phyloP scores from a whole-genome alignment of 2,329 filamentous ascomycete genomes.

The Fusarium burgessii region DNA sequence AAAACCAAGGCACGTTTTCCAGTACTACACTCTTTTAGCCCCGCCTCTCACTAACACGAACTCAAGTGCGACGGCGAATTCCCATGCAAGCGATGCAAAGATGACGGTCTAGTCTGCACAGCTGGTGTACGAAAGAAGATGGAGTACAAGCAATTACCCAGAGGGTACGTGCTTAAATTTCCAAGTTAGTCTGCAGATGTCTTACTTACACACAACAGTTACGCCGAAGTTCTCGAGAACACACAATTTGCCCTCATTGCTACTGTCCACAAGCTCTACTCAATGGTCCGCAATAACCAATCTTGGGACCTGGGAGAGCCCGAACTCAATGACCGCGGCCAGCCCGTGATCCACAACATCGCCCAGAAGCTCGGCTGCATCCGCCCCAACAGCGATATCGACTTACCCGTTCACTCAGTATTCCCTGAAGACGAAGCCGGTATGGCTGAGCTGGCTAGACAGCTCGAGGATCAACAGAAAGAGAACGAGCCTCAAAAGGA shows the following conservation, averaged over 20 bases:
- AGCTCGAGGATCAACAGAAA: constrained; percentile 62
- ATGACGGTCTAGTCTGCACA: constrained; percentile 73
- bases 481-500: constrained; percentile 53
- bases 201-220: constrained; percentile 56
- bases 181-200: neutral
- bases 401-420: constrained; percentile 67
- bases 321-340: constrained; percentile 71
- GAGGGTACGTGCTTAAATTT: constrained; percentile 61
- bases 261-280: constrained; percentile 74
- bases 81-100: constrained; percentile 74
- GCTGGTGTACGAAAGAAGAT: constrained; percentile 74
- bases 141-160: constrained; percentile 74
- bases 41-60: constrained; percentile 23
- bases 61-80: constrained; percentile 72
- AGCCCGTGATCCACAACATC: constrained; percentile 74
- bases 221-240: constrained; percentile 74
- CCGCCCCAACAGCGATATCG: constrained; percentile 70
- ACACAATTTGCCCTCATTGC: constrained; percentile 73
- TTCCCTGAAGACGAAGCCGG: constrained; percentile 73
- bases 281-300: constrained; percentile 70
- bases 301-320: constrained; percentile 73
- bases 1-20: constrained; percentile 70
- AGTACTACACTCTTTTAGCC: constrained; percentile 8
- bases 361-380: constrained; percentile 74
- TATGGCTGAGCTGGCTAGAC: constrained; percentile 66